A percentile compares a stretch with the other conserved stretches of the same genome.
phyloP scores from a whole-genome alignment of 352 stramenopile genomes.

The Phytophthora pluvialis region DNA sequence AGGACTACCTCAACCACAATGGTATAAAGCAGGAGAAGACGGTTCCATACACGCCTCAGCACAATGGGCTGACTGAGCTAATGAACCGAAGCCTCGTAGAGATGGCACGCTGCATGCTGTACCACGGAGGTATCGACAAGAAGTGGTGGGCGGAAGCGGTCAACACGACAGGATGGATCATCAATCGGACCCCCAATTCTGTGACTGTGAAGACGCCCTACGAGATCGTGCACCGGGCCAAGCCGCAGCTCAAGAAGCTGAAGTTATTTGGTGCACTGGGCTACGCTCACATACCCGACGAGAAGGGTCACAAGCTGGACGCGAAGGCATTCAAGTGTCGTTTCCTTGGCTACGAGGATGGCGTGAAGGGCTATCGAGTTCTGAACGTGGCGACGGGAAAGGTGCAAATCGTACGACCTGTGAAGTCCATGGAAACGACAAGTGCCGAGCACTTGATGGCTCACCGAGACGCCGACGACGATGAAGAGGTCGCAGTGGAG shows the following conservation, averaged over 20 bases:
- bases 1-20: background rate
- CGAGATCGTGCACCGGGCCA: constrained; percentile 8
- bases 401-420: background rate
- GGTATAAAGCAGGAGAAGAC: constrained; percentile 23
- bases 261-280: background rate
- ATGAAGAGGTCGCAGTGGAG: background rate
- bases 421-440: background rate
- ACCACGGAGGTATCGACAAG: background rate
- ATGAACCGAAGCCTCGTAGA: constrained; percentile 29
- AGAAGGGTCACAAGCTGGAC: too few species aligned
- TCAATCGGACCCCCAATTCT: constrained; percentile 26
- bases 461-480: background rate
- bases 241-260: constrained; percentile 11
- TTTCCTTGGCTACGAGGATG: too few species aligned
- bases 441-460: background rate
- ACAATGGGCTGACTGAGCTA: constrained; percentile 2
- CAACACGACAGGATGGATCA: constrained; percentile 16
- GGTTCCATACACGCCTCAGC: too few species aligned
- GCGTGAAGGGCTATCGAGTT: too few species aligned
- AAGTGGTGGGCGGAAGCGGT: constrained; percentile 18
- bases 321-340: too few species aligned
- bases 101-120: constrained; percentile 24
- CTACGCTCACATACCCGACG: too few species aligned
- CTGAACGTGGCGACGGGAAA: too few species aligned
- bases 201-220: constrained; percentile 4